Conservation (phyloP, 352 stramenopile genomes). For the Poterioochromonas sp. region DNA sequence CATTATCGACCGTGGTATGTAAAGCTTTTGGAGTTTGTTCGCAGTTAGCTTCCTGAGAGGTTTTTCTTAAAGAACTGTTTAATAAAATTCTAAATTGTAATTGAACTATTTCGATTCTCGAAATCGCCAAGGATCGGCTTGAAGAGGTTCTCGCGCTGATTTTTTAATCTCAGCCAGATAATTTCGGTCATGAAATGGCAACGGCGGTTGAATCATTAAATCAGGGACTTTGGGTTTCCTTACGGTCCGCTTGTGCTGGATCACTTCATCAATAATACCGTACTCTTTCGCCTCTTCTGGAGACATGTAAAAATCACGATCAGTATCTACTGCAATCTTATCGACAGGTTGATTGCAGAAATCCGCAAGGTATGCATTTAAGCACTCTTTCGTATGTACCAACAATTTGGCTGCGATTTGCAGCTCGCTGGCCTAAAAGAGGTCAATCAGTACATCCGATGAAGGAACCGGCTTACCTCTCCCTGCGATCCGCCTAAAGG, state of each 20-base stretch:
- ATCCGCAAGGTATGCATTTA: slow-evolving; percentile 60
- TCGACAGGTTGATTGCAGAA: slow-evolving; percentile 61
- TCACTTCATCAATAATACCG: slow-evolving; percentile 61
- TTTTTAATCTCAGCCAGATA: no score
- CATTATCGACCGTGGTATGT: no score
- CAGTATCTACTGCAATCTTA: slow-evolving; percentile 53
- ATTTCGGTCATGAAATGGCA: not conserved
- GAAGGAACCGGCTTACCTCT: slow-evolving; percentile 48
- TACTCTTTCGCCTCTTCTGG: slow-evolving; percentile 67
- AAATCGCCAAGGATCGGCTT: no score
- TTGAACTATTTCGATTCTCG: no score
- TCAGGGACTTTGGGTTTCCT: not conserved
- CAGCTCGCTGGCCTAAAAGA: not conserved
- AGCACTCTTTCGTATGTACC: slow-evolving; percentile 54
- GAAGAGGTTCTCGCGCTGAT: no score
- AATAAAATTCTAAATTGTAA: no score
- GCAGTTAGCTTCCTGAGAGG: no score
- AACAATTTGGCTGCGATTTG: slow-evolving; percentile 60
- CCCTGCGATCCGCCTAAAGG: slow-evolving; percentile 78
- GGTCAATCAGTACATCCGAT: no score
- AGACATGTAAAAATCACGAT: slow-evolving; percentile 75
- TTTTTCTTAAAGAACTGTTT: no score
- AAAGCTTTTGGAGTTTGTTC: no score
- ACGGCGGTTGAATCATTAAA: not conserved
- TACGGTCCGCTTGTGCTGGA: not conserved